Percentiles rank a stretch among this genome's conserved stretches.
Evolutionary conservation across 139 green algal species (phyloP).

Genomic region (Closterium sp.): DNA sequence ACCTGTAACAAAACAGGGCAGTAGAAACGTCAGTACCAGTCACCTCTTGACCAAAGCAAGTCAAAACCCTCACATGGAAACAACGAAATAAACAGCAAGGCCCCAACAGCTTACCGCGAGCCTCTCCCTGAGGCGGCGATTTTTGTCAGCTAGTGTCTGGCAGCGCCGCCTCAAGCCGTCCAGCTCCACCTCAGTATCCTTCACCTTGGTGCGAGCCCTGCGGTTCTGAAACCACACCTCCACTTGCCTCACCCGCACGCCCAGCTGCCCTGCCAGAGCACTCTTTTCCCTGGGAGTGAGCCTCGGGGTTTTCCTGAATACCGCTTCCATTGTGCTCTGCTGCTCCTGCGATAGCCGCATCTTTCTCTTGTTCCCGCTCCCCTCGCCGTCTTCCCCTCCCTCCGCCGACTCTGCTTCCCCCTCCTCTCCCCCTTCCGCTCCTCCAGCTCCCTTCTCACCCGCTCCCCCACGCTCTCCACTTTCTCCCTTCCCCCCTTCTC

Average conservation of each 20-base stretch:
- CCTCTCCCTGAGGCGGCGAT: not conserved
- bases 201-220: slow-evolving; percentile 15
- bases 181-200: slow-evolving; percentile 13
- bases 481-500: too few species aligned
- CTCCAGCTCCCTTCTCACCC: too few species aligned
- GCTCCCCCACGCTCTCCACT: not conserved
- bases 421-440: not conserved
- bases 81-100: too few species aligned
- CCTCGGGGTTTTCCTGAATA: not conserved
- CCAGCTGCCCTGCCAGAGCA: not conserved
- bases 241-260: slow-evolving; percentile 11
- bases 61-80: too few species aligned
- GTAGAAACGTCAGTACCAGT: not conserved
- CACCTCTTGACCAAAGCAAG: too few species aligned
- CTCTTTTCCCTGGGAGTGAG: not conserved
- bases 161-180: not conserved
- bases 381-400: not conserved
- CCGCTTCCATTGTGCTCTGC: not conserved
- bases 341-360: not conserved
- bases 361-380: not conserved
- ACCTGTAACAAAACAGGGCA: not conserved
- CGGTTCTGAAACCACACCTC: slow-evolving; percentile 40
- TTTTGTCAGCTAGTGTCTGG: not conserved
- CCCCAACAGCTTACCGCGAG: not conserved
- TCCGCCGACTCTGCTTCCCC: not conserved